A percentile compares a stretch with the other conserved stretches of the same genome.
Conservation (phyloP, 805 yeast species). For the Candida vartiovaarae region DNA sequence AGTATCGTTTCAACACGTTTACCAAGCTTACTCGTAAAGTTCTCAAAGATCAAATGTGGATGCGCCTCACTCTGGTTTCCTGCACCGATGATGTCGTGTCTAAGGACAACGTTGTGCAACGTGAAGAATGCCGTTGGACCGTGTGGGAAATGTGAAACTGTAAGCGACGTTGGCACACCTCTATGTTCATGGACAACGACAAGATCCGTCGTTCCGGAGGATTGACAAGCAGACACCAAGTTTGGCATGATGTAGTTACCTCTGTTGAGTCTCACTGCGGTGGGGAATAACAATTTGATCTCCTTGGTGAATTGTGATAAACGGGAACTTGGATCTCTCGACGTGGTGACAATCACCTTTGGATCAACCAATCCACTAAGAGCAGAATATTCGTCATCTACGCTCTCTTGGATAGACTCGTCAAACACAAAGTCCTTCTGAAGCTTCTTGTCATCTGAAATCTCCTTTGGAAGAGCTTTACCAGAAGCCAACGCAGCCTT, state of each 20-base stretch:
- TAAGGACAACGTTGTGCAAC: slow-evolving; percentile 84
- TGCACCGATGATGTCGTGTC: slow-evolving; percentile 83
- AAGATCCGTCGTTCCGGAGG: slow-evolving; percentile 77
- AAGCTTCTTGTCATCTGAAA: slow-evolving; percentile 78
- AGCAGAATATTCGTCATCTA: slow-evolving; percentile 91
- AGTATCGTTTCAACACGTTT: slow-evolving; percentile 71
- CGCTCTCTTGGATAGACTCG: slow-evolving; percentile 56
- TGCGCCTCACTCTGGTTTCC: slow-evolving; percentile 89
- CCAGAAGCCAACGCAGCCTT: slow-evolving; percentile 89
- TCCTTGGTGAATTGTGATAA: slow-evolving; percentile 91
- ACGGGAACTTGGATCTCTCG: slow-evolving; percentile 83
- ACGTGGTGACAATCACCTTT: slow-evolving; percentile 84
- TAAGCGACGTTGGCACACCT: slow-evolving; percentile 94
- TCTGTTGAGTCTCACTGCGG: slow-evolving; percentile 81
- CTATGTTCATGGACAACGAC: slow-evolving; percentile 90
- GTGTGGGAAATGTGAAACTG: slow-evolving; percentile 93
- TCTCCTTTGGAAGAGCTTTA: slow-evolving; percentile 79
- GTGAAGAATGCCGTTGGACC: slow-evolving; percentile 97
- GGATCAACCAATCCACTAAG: slow-evolving; percentile 88
- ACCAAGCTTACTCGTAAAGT: slow-evolving; percentile 76
- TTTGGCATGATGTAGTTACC: slow-evolving; percentile 88
- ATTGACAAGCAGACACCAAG: slow-evolving; percentile 74
- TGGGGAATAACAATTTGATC: slow-evolving; percentile 82
- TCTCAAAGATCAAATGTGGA: slow-evolving; percentile 92
- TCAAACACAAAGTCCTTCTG: slow-evolving; percentile 83